Evolutionary conservation across 306 rosid species (phyloP).

Genomic region (Lupinus albus): DNA sequence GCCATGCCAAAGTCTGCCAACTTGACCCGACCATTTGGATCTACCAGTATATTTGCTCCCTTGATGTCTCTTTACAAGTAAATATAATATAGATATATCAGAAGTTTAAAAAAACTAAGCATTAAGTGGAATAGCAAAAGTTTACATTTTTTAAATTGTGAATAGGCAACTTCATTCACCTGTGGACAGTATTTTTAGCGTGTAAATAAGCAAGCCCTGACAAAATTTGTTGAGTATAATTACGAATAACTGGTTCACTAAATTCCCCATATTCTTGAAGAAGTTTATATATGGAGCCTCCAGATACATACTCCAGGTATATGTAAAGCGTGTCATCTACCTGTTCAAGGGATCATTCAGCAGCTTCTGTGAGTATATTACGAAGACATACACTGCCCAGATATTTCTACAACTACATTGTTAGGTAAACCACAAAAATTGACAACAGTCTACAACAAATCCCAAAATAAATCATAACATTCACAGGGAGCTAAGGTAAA

Average conservation of each 20-base stretch:
- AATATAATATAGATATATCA: slow-evolving; percentile 38
- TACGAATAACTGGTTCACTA: slow-evolving; percentile 87
- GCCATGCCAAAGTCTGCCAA: slow-evolving; percentile 99
- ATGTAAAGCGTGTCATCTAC: slow-evolving; percentile 87
- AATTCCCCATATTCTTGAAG: slow-evolving; percentile 91
- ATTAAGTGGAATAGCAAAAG: slow-evolving; percentile 22
- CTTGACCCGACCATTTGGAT: slow-evolving; percentile 91
- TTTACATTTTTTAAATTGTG: slow-evolving; percentile 30
- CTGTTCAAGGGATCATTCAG: slow-evolving; percentile 56
- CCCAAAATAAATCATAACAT: slow-evolving; percentile 11
- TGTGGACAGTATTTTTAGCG: slow-evolving; percentile 87
- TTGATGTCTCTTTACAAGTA: slow-evolving; percentile 81
- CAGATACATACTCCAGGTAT: slow-evolving; percentile 96
- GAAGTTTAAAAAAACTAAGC: slow-evolving; percentile 20
- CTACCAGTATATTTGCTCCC: slow-evolving; percentile 98
- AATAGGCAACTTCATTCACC: slow-evolving; percentile 57
- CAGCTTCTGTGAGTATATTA: slow-evolving; percentile 36
- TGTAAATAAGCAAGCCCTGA: slow-evolving; percentile 97
- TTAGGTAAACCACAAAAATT: slow-evolving; percentile 36
- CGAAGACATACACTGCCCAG: slow-evolving; percentile 5
- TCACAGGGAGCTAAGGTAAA: slow-evolving; percentile 19
- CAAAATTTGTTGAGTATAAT: slow-evolving; percentile 91
- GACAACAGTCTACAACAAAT: slow-evolving; percentile 10
- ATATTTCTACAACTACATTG: slow-evolving; percentile 26
- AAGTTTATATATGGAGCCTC: slow-evolving; percentile 94